Evolutionary conservation across 2,329 filamentous ascomycete genomes (phyloP).

Genomic region (Epichloe sylvatica): DNA sequence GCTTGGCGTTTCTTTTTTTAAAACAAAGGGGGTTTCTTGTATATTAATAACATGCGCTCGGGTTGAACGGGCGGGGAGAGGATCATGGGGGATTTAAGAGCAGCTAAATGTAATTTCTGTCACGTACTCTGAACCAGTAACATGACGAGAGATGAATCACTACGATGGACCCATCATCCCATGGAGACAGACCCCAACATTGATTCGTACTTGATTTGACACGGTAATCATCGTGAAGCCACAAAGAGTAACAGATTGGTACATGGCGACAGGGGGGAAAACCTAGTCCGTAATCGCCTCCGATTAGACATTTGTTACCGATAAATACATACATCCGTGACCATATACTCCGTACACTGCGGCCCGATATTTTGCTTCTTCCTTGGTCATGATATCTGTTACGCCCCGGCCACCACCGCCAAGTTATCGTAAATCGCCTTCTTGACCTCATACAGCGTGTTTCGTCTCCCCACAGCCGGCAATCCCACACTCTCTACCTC

Average conservation of each 20-base stretch:
- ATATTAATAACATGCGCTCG: background rate
- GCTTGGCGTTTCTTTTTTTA: conserved; percentile 16
- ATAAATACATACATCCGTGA: too few species aligned
- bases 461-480: conserved; percentile 25
- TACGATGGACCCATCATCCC: too few species aligned
- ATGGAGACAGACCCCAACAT: too few species aligned
- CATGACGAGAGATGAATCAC: background rate
- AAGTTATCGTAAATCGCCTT: conserved; percentile 86
- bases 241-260: too few species aligned
- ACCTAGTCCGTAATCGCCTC: too few species aligned
- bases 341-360: too few species aligned
- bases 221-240: too few species aligned
- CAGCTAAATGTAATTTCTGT: background rate
- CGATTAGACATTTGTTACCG: too few species aligned
- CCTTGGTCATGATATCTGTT: too few species aligned
- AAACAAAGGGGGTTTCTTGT: conserved; percentile 2
- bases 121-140: background rate
- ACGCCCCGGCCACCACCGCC: conserved; percentile 72
- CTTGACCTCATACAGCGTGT: conserved; percentile 77
- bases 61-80: background rate
- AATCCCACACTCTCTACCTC: conserved; percentile 67
- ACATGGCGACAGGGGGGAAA: too few species aligned
- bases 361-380: too few species aligned
- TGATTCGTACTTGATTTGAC: too few species aligned
- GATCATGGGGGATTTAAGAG: background rate